A percentile compares a stretch with the other conserved stretches of the same genome.
Evolutionary conservation across 805 yeast species (phyloP).

Genomic region (Scheffersomyces amazonensis): DNA sequence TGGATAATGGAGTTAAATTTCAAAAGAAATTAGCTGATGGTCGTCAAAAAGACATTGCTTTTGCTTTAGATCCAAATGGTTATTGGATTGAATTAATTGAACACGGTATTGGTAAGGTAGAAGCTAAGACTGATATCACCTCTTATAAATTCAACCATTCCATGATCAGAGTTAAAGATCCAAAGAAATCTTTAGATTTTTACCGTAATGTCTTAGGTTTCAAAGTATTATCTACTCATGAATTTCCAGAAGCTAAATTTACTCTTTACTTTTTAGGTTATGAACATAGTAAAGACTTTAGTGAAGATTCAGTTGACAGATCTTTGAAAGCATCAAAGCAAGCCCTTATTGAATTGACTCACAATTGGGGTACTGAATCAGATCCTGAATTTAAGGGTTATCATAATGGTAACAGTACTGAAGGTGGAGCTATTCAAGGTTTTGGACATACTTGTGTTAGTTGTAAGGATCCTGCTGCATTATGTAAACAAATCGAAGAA

Average conservation of each 20-base stretch:
- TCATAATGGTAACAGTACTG: slow-evolving; percentile 71
- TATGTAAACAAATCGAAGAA: slow-evolving; percentile 51
- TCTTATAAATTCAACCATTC: slow-evolving; percentile 74
- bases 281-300: slow-evolving; percentile 42
- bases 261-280: slow-evolving; percentile 85
- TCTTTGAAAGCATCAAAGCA: slow-evolving; percentile 45
- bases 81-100: slow-evolving; percentile 93
- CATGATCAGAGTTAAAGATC: slow-evolving; percentile 92
- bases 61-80: slow-evolving; percentile 92
- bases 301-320: slow-evolving; percentile 34
- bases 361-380: slow-evolving; percentile 92
- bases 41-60: slow-evolving; percentile 89
- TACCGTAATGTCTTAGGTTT: slow-evolving; percentile 80
- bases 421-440: slow-evolving; percentile 64
- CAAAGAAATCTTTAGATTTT: slow-evolving; percentile 68
- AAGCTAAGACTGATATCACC: slow-evolving; percentile 33
- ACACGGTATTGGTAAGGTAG: slow-evolving; percentile 43
- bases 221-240: slow-evolving; percentile 59
- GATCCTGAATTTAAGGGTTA: slow-evolving; percentile 70
- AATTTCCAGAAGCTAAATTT: slow-evolving; percentile 70
- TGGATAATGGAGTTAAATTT: slow-evolving; percentile 64
- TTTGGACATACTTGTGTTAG: slow-evolving; percentile 84
- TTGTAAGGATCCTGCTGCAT: slow-evolving; percentile 57
- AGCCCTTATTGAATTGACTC: slow-evolving; percentile 84
- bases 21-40: slow-evolving; percentile 87